Evolutionary conservation across 345 rosid species (phyloP).

Genomic region (Euclidium syriacum): DNA sequence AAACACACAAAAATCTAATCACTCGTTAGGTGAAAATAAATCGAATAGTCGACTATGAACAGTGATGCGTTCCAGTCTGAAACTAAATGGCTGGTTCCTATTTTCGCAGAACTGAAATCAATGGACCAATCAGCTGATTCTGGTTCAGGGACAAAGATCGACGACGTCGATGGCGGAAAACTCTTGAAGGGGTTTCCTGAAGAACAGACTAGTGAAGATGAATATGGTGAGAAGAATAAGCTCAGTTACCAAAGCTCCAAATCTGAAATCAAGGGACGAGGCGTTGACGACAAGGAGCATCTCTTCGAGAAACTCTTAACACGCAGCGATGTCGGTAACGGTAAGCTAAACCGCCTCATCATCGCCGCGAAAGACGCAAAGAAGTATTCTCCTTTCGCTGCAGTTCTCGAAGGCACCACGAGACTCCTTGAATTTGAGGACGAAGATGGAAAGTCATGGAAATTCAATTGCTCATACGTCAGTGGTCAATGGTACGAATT

Average conservation of each 20-base stretch:
- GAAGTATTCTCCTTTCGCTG: neutral
- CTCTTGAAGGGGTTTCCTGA: too few species aligned
- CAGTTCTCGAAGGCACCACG: slow-evolving; percentile 28
- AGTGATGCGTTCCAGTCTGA: neutral
- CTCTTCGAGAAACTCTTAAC: too few species aligned
- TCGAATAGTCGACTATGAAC: too few species aligned
- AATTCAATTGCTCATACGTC: slow-evolving; percentile 52
- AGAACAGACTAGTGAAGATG: neutral
- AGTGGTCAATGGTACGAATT: slow-evolving; percentile 58
- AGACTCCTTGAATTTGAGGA: slow-evolving; percentile 53
- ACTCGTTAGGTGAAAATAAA: too few species aligned
- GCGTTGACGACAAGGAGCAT: too few species aligned
- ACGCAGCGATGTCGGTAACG: too few species aligned
- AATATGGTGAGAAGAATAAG: too few species aligned
- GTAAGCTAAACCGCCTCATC: slow-evolving; percentile 3
- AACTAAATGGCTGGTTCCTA: neutral
- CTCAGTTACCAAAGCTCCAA: too few species aligned
- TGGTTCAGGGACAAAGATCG: too few species aligned
- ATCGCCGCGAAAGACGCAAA: neutral
- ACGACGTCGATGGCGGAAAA: neutral
- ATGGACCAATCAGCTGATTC: neutral
- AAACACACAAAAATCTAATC: too few species aligned
- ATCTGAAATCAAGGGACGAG: too few species aligned
- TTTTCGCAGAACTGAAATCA: neutral
- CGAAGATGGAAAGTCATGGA: slow-evolving; percentile 63